These are phyloP conservation scores for Stygiomarasmius scandens DNA, from an alignment of 1,284 basidiomycete genomes.

Conservation along the genomic window DNA sequence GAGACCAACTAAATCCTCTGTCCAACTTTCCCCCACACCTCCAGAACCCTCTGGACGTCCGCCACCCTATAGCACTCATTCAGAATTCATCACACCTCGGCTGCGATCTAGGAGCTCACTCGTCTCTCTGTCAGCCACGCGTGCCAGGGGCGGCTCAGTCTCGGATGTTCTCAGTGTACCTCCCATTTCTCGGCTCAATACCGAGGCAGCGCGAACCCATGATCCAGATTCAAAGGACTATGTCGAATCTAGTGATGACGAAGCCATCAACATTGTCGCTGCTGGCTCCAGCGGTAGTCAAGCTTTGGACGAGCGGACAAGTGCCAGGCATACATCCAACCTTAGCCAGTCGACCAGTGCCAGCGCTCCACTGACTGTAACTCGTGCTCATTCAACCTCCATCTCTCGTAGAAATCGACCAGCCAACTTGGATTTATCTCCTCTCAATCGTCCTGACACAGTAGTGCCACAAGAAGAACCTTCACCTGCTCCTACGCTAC, in stretches of 20 bases:
- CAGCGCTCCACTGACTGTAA: constrained; percentile 32
- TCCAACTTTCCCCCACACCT: constrained; percentile 20
- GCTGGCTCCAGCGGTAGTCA: constrained; percentile 79
- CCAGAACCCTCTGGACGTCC: constrained; percentile 51
- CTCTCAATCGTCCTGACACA: constrained; percentile 42
- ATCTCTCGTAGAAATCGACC: constrained; percentile 56
- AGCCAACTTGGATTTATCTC: constrained; percentile 64
- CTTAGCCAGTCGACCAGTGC: constrained; percentile 28
- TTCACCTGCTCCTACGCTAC: constrained; percentile 63
- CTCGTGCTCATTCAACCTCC: constrained; percentile 26
- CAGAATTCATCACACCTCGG: constrained; percentile 18
- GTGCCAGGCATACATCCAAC: constrained; percentile 45
- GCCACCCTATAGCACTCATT: constrained; percentile 49
- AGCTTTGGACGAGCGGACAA: constrained; percentile 79
- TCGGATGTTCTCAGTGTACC: constrained; percentile 57
- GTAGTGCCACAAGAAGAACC: constrained; percentile 47
- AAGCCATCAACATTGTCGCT: constrained; percentile 78
- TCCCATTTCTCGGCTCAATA: constrained; percentile 32
- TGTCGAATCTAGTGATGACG: constrained; percentile 77
- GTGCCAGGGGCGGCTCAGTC: constrained; percentile 52
- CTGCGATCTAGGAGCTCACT: constrained; percentile 12
- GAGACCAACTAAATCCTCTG: constrained; percentile 23
- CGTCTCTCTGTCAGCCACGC: constrained; percentile 19
- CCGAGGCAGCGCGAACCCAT: constrained; percentile 31
- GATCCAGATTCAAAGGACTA: constrained; percentile 62